A percentile compares a stretch with the other conserved stretches of the same genome.
phyloP scores from a whole-genome alignment of 768 basidiomycete species.

The Sporobolomyces phaffii region DNA sequence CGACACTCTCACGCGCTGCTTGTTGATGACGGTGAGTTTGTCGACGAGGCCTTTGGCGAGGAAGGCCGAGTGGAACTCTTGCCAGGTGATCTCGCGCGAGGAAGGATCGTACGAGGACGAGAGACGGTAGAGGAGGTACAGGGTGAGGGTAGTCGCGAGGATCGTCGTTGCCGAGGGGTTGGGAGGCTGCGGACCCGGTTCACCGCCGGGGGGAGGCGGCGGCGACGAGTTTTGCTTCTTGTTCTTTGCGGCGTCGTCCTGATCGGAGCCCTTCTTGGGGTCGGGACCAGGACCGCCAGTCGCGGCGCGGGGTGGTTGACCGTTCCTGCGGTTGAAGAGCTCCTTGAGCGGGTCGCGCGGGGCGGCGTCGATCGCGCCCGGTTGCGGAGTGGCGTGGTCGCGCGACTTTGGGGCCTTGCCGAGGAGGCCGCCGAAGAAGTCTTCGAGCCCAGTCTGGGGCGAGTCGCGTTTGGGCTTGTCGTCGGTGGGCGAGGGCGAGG shows the following conservation, averaged over 20 bases:
- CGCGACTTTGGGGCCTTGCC: constrained; percentile 6
- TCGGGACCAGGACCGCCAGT: constrained; percentile 26
- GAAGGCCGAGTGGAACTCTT: constrained; percentile 95
- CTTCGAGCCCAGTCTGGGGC: constrained; percentile 29
- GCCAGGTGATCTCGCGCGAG: constrained; percentile 91
- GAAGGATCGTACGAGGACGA: constrained; percentile 34
- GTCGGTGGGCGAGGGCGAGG: background rate
- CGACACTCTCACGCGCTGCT: constrained; percentile 81
- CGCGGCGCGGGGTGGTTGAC: background rate
- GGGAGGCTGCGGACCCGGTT: constrained; percentile 9
- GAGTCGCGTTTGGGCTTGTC: constrained; percentile 6
- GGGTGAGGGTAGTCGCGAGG: constrained; percentile 32
- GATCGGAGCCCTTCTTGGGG: constrained; percentile 11
- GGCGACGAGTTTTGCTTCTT: background rate
- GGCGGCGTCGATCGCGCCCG: constrained; percentile 16
- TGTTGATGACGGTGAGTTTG: constrained; percentile 83
- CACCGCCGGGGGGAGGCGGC: constrained; percentile 7
- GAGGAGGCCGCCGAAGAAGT: constrained; percentile 40
- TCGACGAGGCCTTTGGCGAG: constrained; percentile 94
- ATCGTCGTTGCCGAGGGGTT: constrained; percentile 19
- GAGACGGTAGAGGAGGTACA: constrained; percentile 40
- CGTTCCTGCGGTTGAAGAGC: constrained; percentile 4
- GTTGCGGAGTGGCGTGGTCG: constrained; percentile 16
- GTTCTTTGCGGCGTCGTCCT: constrained; percentile 6
- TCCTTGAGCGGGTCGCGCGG: constrained; percentile 26